A percentile compares a stretch with the other conserved stretches of the same genome.
phyloP scores from a whole-genome alignment of 148 eudicot genomes.

The Linanthus parryae region DNA sequence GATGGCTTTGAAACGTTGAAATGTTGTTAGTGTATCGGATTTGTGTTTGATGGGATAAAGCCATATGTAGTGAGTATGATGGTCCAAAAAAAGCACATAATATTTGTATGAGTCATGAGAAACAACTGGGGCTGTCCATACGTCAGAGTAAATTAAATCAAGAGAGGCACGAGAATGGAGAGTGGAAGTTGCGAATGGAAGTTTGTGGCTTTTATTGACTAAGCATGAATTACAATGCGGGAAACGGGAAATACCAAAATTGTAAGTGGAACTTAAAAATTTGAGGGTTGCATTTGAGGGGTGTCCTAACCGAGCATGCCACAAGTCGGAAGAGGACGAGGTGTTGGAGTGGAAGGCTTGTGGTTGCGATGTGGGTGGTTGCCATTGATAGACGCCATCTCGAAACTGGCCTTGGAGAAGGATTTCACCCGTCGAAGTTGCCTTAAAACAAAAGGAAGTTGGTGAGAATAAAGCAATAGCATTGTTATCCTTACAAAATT shows the following conservation, averaged over 20 bases:
- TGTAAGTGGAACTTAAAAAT: not conserved
- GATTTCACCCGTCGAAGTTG: not conserved
- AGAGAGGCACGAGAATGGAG: not conserved
- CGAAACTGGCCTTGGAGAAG: too few relatives aligned
- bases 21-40: not conserved
- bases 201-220: not conserved
- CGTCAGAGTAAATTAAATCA: not conserved
- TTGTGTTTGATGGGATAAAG: conserved; percentile 1
- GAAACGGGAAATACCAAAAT: not conserved
- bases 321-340: not conserved
- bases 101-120: not conserved
- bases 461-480: not conserved
- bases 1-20: not conserved
- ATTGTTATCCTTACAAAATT: not conserved
- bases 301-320: not conserved
- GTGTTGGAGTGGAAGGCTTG: not conserved
- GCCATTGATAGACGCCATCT: not conserved
- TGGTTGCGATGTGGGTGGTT: not conserved
- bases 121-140: not conserved
- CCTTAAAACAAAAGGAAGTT: conserved; percentile 2
- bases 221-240: not conserved
- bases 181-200: not conserved
- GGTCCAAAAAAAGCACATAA: not conserved
- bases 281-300: not conserved
- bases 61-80: conserved; percentile 1